Evolutionary conservation across 257 asterid genomes (phyloP), one percentile per base, ranked within the genome.

Genomic region (Lantana camara): DNA sequence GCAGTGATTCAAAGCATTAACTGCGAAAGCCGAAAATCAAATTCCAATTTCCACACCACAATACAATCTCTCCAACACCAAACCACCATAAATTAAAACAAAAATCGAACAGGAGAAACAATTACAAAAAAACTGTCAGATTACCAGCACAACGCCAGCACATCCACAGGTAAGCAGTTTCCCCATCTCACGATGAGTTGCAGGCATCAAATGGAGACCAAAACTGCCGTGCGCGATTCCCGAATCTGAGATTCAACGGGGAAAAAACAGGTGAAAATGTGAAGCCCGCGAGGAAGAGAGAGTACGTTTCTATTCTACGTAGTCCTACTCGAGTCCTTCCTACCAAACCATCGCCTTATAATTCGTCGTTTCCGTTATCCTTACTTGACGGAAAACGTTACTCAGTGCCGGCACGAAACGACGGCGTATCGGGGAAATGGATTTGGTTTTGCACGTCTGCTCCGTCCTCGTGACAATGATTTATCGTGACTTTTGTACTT

Each of bases 191-290:
- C 45, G 49, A 30, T 24, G 37, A 57, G 46, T 29, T 47, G 30
- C 35, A 58, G 56, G 54, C 51, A 2, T 23, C 15, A n/a, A 16
- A 21, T 9, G 19, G 46, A 14, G 5, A 41, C 11, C 11, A 41
- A 37, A 47, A 69, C 56, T n/a, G n/a, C n/a, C n/a, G n/a, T n/a
- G 57, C 46, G 59, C 10, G 21, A 14, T 56, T 22, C 23, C 1
- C 51, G 73, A 57, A 57, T 57, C 73, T 45, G 58, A 70, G 59
- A 47, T 63, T 55, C 54, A 55, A 62, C 44, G 9, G 27, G 22
- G 22, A 44, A 0, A 14, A 16, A 24, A 20, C 27, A 48, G 1
- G 12, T 4, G 10, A 61, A 63, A 64, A 54, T 50, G 51, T 21
- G 30, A 62, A 69, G 5, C 14, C 23, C n/a, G n/a, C n/a, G n/a